Evolutionary conservation across 2,329 filamentous ascomycete species (phyloP), one percentile per base, ranked within the genome.

Genomic region (Sporothrix phasma): DNA sequence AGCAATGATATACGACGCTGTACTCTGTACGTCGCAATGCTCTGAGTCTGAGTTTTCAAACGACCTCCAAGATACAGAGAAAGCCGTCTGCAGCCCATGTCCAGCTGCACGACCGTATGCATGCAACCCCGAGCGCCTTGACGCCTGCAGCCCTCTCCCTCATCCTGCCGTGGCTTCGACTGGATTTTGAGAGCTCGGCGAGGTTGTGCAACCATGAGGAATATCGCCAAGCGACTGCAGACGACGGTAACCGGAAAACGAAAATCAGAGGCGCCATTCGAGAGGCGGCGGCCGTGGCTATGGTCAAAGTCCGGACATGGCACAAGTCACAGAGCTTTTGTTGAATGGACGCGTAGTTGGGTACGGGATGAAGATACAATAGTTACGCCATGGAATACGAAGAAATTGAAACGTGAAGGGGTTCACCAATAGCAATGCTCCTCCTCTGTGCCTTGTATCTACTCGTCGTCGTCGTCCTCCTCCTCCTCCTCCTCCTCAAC

Each of bases 391-490:
- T 43, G 17, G 26, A 51, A 51, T 39, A 59, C 15, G 19, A 56
- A 31, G 17, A 39, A 22, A 19, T 41, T n/a, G 53, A 8, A 39
- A 51, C 24, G 13, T 47, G 19, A 41, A 26, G n/a, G n/a, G n/a
- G 41, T 39, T 10, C 37, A 13, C 17, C 19, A 15, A 34, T 11
- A 29, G n/a, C 15, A 17, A 58, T 41, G 53, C 19, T 26, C 19
- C 7, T 29, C 26, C 24, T 31, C 15, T 31, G 4, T 17, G 15
- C 5, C 3, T 15, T 19, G n/a, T 22, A 4, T 45, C 26, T 73
- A 72, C 11, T 75, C 73, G 3, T 74, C 73, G n/a, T 74, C 74
- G 0, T 76, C 74, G n/a, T 76, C 76, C 3, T 73, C 74, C 0
- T 76, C 74, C 8, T 70, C 68, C 3, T 73, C 73, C 26, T 73